These are phyloP conservation scores for Talaromyces sp. DNA, from an alignment of 2,329 filamentous ascomycete genomes.

Conservation along the genomic window DNA sequence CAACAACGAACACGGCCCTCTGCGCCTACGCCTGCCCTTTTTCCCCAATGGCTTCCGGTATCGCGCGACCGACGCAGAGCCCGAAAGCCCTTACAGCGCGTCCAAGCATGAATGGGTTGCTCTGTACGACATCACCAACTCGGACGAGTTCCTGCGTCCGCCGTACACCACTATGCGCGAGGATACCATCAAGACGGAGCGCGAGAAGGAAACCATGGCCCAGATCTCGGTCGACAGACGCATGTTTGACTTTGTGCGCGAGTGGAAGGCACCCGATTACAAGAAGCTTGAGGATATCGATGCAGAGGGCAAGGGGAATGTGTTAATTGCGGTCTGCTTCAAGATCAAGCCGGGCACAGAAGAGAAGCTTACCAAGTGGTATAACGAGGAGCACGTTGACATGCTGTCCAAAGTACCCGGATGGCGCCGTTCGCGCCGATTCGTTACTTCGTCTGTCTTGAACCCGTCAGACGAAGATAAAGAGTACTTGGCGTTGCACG, in stretches of 20 bases:
- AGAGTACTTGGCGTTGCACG: constrained; percentile 63
- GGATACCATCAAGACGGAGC: constrained; percentile 49
- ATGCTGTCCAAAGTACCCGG: constrained; percentile 70
- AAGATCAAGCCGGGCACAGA: constrained; percentile 51
- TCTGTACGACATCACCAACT: constrained; percentile 73
- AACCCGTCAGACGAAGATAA: constrained; percentile 45
- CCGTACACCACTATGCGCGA: constrained; percentile 54
- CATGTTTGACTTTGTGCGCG: constrained; percentile 62
- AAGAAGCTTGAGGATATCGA: constrained; percentile 55
- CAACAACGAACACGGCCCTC: constrained; percentile 86
- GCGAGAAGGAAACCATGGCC: constrained; percentile 57
- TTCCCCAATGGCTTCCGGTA: constrained; percentile 76
- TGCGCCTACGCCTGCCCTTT: constrained; percentile 68
- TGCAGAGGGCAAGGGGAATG: constrained; percentile 52
- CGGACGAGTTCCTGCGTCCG: constrained; percentile 62
- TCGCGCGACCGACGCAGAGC: constrained; percentile 55
- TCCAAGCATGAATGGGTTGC: constrained; percentile 66
- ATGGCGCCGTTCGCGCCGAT: constrained; percentile 69
- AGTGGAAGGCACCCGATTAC: constrained; percentile 53
- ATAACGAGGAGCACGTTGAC: constrained; percentile 65
- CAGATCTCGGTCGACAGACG: constrained; percentile 63
- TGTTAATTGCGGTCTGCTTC: constrained; percentile 59
- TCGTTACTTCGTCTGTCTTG: constrained; percentile 58
- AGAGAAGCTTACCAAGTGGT: constrained; percentile 62
- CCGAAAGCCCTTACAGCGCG: constrained; percentile 22